A percentile compares a stretch with the other conserved stretches of the same genome.
Evolutionary conservation across 2,329 filamentous ascomycete genomes (phyloP).

Genomic region (Lomentospora prolificans): DNA sequence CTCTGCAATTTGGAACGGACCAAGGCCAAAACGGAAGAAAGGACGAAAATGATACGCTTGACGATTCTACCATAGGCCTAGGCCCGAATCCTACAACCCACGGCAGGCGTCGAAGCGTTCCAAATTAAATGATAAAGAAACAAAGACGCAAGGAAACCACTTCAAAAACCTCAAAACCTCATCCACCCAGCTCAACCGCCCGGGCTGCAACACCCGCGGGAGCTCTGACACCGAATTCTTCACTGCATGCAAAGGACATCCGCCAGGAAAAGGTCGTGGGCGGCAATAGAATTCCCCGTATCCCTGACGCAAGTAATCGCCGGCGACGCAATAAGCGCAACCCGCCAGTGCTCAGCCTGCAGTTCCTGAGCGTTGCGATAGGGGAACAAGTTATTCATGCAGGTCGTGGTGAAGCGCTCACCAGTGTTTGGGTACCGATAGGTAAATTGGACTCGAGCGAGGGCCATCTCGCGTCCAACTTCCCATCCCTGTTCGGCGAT

Average conservation of each 20-base stretch:
- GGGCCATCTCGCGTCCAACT: constrained; percentile 36
- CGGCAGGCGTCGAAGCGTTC: neutral
- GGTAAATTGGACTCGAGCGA: constrained; percentile 32
- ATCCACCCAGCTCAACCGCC: neutral
- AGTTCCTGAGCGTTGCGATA: constrained; percentile 29
- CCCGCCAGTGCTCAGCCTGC: constrained; percentile 39
- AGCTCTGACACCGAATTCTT: too few relatives aligned
- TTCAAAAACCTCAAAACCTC: neutral
- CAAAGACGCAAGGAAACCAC: neutral
- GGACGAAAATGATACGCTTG: neutral
- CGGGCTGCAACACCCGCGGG: too few relatives aligned
- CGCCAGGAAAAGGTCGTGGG: constrained; percentile 33
- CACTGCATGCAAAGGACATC: constrained; percentile 41
- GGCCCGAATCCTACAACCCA: neutral
- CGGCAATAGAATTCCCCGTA: constrained; percentile 31
- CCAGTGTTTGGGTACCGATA: constrained; percentile 41
- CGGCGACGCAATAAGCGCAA: constrained; percentile 45
- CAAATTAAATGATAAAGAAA: neutral
- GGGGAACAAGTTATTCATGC: constrained; percentile 37
- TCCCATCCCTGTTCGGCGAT: constrained; percentile 33
- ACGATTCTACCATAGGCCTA: neutral
- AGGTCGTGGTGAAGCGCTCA: constrained; percentile 36
- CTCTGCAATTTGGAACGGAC: neutral
- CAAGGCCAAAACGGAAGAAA: neutral
- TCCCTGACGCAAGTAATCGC: constrained; percentile 45